Conservation (phyloP, 176 grass and related monocot genomes). For the Musa troglodytarum region DNA sequence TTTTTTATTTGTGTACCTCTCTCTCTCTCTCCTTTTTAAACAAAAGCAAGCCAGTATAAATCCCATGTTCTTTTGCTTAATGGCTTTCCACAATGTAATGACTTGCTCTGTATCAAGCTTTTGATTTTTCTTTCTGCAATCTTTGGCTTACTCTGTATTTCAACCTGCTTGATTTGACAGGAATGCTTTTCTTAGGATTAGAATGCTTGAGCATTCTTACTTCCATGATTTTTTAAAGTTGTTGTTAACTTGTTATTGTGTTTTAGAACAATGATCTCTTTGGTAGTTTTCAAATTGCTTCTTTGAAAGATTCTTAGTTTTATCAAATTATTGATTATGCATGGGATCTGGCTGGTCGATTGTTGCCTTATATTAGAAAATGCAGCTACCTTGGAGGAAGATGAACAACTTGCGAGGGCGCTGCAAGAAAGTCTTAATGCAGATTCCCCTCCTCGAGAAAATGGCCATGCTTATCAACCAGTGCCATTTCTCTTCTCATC, state of each 20-base stretch:
- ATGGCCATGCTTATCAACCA: constrained; percentile 55
- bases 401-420: constrained; percentile 94
- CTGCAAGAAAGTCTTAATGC: constrained; percentile 88
- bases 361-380: constrained; percentile 44
- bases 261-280: not conserved
- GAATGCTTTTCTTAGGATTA: not conserved
- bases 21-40: too few relatives aligned
- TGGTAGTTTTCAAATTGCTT: not conserved
- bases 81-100: too few relatives aligned
- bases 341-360: constrained; percentile 9
- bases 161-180: not conserved
- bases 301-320: constrained; percentile 4
- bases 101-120: too few relatives aligned
- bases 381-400: constrained; percentile 68
- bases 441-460: constrained; percentile 41
- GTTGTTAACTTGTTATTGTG: not conserved
- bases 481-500: constrained; percentile 56
- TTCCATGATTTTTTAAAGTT: not conserved
- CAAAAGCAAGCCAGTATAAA: too few relatives aligned
- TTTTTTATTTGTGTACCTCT: too few relatives aligned
- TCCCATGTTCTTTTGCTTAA: too few relatives aligned
- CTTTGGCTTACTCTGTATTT: not conserved
- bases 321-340: not conserved
- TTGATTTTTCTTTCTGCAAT: too few relatives aligned
- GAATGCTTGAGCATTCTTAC: not conserved